Percentiles rank a stretch among this genome's conserved stretches.
phyloP scores from a whole-genome alignment of 2,329 filamentous ascomycete genomes.

The Botryotinia convoluta region DNA sequence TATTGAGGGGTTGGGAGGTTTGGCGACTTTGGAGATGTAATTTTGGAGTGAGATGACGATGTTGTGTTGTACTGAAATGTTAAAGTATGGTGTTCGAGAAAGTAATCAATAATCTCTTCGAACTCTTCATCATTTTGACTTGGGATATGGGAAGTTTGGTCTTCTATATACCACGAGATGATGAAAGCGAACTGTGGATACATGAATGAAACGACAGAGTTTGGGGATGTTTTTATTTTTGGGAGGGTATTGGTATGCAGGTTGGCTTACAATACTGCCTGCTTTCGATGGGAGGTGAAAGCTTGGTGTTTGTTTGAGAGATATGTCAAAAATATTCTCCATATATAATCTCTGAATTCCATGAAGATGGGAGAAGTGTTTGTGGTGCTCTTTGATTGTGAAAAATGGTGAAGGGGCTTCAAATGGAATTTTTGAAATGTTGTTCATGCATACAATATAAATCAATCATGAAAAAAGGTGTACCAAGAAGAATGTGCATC shows the following conservation, averaged over 20 bases:
- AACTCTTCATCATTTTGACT: neutral
- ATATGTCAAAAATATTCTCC: neutral
- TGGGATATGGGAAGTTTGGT: neutral
- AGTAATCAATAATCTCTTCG: neutral
- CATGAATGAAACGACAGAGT: slow-evolving; percentile 8
- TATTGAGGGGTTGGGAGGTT: neutral
- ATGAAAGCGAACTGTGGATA: slow-evolving; percentile 9
- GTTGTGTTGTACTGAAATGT: neutral
- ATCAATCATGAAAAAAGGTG: neutral
- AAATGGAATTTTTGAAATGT: too few relatives aligned
- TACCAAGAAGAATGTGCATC: neutral
- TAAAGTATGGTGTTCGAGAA: neutral
- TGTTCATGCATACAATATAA: neutral
- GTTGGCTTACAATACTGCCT: neutral
- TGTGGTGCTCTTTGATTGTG: neutral
- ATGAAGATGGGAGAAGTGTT: neutral
- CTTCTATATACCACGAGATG: neutral
- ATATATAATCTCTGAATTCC: neutral
- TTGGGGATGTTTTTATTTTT: neutral
- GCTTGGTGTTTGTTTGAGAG: neutral
- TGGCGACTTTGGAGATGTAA: neutral
- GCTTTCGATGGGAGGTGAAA: neutral
- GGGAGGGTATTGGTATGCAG: neutral
- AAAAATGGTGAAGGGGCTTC: neutral
- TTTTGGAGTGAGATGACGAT: too few relatives aligned